Conservation (phyloP, 108 stramenopile genomes). For the Fragilariopsis cylindrus region DNA sequence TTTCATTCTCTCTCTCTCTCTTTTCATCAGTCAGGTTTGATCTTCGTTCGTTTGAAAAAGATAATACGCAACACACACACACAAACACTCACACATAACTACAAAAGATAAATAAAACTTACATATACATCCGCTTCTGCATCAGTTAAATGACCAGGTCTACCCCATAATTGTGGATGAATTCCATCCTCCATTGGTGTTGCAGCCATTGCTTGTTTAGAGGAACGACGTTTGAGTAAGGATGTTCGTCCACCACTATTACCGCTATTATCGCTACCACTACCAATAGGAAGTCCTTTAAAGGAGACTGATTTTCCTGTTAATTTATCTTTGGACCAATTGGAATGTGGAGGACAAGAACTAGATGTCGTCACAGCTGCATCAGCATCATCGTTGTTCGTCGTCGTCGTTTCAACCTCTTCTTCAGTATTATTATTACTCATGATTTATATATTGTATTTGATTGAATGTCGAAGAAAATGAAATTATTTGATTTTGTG, state of each 20-base stretch:
- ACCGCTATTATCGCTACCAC: background rate
- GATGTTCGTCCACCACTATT: background rate
- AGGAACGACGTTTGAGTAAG: background rate
- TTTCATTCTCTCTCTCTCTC: background rate
- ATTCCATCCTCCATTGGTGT: slow-evolving; percentile 4
- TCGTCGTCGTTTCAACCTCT: no score
- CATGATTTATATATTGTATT: no score
- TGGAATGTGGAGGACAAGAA: slow-evolving; percentile 1
- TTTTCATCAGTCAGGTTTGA: background rate
- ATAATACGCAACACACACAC: background rate
- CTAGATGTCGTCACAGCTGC: no score
- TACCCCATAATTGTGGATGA: slow-evolving; percentile 52
- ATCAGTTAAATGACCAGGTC: slow-evolving; percentile 53
- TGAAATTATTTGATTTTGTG: no score
- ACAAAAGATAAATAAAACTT: slow-evolving; percentile 19
- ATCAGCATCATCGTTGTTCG: no score
- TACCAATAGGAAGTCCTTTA: slow-evolving; percentile 17
- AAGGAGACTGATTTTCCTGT: slow-evolving; percentile 31
- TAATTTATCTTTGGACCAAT: slow-evolving; percentile 26
- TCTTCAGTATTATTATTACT: no score
- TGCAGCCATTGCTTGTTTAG: slow-evolving; percentile 2
- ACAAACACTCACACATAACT: background rate
- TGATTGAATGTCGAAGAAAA: no score
- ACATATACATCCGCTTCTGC: slow-evolving; percentile 47
- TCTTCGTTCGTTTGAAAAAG: background rate